Evolutionary conservation across 352 stramenopile genomes (phyloP).

Genomic region (Aphanomyces invadans): DNA sequence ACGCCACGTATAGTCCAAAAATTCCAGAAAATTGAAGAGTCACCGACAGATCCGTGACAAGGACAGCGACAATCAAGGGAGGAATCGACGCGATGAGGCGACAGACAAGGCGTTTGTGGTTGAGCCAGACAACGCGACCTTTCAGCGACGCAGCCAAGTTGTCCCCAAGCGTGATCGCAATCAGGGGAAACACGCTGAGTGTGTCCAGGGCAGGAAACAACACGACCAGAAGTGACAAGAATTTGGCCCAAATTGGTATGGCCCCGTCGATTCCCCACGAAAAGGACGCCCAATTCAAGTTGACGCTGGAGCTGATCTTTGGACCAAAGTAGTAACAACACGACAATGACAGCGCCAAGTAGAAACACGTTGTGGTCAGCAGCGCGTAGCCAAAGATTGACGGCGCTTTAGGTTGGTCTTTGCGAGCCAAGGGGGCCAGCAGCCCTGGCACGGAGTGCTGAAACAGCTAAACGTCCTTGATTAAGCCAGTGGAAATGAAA

Average conservation of each 20-base stretch:
- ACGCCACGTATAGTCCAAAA: conserved; percentile 71
- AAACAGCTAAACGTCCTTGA: conserved; percentile 47
- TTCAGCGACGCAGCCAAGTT: conserved; percentile 73
- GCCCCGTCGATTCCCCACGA: conserved; percentile 64
- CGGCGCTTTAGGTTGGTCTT: conserved; percentile 51
- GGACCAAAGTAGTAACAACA: conserved; percentile 82
- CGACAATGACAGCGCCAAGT: conserved; percentile 66
- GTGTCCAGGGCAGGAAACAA: conserved; percentile 86
- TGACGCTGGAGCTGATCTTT: conserved; percentile 72
- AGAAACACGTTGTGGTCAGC: conserved; percentile 78
- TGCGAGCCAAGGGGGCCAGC: conserved; percentile 52
- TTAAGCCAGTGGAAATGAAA: not conserved
- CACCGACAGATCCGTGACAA: conserved; percentile 77
- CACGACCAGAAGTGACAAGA: conserved; percentile 75
- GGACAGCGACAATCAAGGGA: conserved; percentile 66
- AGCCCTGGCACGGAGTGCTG: conserved; percentile 86
- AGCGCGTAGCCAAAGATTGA: conserved; percentile 71
- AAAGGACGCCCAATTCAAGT: conserved; percentile 88
- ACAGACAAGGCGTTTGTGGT: conserved; percentile 55
- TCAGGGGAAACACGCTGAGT: conserved; percentile 86
- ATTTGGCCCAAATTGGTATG: conserved; percentile 49
- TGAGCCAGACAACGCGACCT: conserved; percentile 33
- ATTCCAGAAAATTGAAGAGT: conserved; percentile 82
- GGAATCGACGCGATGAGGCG: conserved; percentile 68
- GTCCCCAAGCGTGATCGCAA: conserved; percentile 87